Evolutionary conservation across 75 land plant species (phyloP).

Genomic region (Pinus tabuliformis): DNA sequence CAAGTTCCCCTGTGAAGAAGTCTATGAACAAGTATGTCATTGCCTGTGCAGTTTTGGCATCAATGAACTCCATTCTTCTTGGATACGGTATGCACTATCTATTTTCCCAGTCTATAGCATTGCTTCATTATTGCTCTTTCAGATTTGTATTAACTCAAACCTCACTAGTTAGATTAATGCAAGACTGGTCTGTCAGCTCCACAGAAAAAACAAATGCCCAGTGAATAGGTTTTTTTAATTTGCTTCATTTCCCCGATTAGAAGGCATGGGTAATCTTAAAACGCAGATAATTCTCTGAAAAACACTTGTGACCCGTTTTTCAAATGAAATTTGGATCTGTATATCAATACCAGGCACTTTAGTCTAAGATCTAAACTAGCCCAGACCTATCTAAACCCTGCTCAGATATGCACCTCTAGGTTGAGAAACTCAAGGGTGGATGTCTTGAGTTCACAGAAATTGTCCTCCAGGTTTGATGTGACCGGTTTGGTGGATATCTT

Average conservation of each 20-base stretch:
- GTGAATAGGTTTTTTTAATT: not conserved
- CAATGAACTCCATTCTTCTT: slow-evolving; percentile 52
- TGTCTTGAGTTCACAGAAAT: not conserved
- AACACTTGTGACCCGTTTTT: not conserved
- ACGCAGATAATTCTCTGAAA: not conserved
- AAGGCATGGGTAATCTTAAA: not conserved
- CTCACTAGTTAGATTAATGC: not conserved
- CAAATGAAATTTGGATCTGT: not conserved
- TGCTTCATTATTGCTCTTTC: not conserved
- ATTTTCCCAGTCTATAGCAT: not conserved
- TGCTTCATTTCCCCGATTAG: not conserved
- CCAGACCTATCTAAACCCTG: no score
- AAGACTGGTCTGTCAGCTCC: not conserved
- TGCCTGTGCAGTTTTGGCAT: slow-evolving; percentile 40
- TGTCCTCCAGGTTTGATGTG: not conserved
- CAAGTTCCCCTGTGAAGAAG: not conserved
- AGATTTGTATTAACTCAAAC: not conserved
- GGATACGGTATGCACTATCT: slow-evolving; percentile 46
- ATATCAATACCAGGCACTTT: not conserved
- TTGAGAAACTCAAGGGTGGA: not conserved
- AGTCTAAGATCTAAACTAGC: not conserved
- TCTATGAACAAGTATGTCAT: slow-evolving; percentile 24
- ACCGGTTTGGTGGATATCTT: not conserved
- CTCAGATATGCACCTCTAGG: not conserved
- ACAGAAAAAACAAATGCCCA: no score